Base-by-base conservation (phyloP, 1,139 yeast genomes). In the Debaryomyces psychrophilus region DNA sequence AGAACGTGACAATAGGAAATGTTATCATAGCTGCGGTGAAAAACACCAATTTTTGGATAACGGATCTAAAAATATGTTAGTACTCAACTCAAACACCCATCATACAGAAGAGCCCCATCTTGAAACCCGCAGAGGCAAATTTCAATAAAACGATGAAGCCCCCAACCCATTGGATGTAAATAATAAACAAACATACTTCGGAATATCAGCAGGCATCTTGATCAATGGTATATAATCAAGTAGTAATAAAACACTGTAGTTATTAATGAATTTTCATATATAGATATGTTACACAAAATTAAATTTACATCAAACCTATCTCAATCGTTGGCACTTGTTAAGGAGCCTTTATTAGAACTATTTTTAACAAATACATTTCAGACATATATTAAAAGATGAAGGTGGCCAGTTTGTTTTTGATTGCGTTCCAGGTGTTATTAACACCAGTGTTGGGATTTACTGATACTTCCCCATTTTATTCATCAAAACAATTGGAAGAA, bases 21-120 rank as follows among this genome's bases (percentile, higher is more conserved):
- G 83, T 65, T 47, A 93, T 83, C 97, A 93, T 92, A 44, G 95
- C 90, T 3, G 79, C 89, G 9, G 98, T 90, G 78, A 90, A 92
- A 58, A 88, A 77, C 66, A 89, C 79, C 54, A 93, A 81, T 67
- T 92, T 92, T 54, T 76, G 77, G 44, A 86, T 68, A 44, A 86
- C 90, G 31, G 81, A 63, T 55, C 90, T 83, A 54, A 4, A 8
- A 5, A 12, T 7, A 25, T 25, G 40, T 37, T 37, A 37, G 31
- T 37, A 27, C 9, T 1, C n/a, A 15, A 11, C 25, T 33, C 28
- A 26, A 26, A 9, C 22, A 4, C 22, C 4, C 18, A 26, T 26
- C n/a, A 29, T 8, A 15, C 33, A 29, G 14, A 15, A 8, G 2
- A 17, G 6, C 6, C 18, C 20, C 7, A 29, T 7, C 11, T 11